These are phyloP conservation scores for Aurifilum marmelostoma DNA, from an alignment of 2,329 filamentous ascomycete genomes.

Conservation along the genomic window DNA sequence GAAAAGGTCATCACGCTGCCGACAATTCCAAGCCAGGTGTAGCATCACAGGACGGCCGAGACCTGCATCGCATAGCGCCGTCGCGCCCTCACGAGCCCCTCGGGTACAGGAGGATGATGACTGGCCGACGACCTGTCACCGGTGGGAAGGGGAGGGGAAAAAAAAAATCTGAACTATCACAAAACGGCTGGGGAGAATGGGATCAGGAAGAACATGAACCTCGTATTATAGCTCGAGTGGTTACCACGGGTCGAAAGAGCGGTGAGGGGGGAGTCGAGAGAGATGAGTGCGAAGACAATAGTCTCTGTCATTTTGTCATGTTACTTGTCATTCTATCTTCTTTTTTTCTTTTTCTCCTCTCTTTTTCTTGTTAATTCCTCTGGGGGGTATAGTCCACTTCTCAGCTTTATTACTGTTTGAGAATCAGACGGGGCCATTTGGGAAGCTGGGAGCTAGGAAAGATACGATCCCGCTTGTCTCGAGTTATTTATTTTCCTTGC, in stretches of 20 bases:
- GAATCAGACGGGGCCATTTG: too few relatives aligned
- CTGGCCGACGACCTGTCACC: not conserved
- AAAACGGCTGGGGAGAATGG: not conserved
- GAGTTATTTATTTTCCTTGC: too few relatives aligned
- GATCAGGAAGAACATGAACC: not conserved
- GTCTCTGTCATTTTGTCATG: too few relatives aligned
- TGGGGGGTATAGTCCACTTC: too few relatives aligned
- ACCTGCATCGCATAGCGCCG: constrained; percentile 23
- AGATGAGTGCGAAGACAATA: not conserved
- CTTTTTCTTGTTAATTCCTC: too few relatives aligned
- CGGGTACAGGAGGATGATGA: not conserved
- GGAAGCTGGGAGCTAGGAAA: too few relatives aligned
- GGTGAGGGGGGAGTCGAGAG: not conserved
- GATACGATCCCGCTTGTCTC: too few relatives aligned
- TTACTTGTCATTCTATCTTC: too few relatives aligned
- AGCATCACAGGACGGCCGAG: constrained; percentile 20
- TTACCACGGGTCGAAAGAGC: not conserved
- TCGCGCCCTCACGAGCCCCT: constrained; percentile 16
- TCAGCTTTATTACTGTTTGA: not conserved
- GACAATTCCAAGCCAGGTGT: not conserved
- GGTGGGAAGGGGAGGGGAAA: too few relatives aligned
- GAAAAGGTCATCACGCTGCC: not conserved
- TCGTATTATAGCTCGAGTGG: not conserved
- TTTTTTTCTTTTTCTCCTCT: too few relatives aligned
- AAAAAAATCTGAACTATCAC: not conserved